These are phyloP conservation scores for Podaxis carcinomalis DNA, from an alignment of 768 basidiomycete species.

Conservation along the genomic window DNA sequence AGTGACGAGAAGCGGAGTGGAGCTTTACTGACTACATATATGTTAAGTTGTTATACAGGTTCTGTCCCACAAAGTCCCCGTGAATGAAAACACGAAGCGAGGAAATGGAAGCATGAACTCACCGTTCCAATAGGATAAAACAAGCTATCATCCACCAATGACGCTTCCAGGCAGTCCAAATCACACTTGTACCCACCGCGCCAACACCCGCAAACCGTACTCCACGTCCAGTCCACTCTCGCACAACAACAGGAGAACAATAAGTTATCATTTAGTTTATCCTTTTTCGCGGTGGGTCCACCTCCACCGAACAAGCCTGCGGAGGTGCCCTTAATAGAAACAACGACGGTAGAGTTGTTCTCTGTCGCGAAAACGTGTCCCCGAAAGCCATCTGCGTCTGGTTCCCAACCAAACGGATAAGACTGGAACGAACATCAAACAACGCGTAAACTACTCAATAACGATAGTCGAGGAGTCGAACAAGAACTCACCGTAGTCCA, in stretches of 20 bases:
- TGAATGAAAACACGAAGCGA: background rate
- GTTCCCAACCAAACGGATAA: slow-evolving; percentile 91
- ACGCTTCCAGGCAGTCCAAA: slow-evolving; percentile 68
- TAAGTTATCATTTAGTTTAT: slow-evolving; percentile 91
- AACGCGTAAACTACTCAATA: background rate
- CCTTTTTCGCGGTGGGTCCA: slow-evolving; percentile 85
- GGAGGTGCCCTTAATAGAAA: slow-evolving; percentile 95
- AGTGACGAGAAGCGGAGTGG: background rate
- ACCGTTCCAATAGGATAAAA: slow-evolving; percentile 92
- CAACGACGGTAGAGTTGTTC: slow-evolving; percentile 79
- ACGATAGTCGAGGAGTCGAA: background rate
- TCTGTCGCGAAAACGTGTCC: slow-evolving; percentile 87
- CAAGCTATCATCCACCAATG: slow-evolving; percentile 73
- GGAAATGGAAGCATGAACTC: slow-evolving; percentile 23
- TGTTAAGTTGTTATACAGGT: slow-evolving; percentile 91
- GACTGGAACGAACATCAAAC: slow-evolving; percentile 33
- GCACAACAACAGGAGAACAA: slow-evolving; percentile 96
- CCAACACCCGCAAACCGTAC: slow-evolving; percentile 89
- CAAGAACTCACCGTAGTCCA: slow-evolving; percentile 54
- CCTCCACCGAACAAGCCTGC: slow-evolving; percentile 67
- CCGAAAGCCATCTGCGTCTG: slow-evolving; percentile 80
- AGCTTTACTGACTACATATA: slow-evolving; percentile 63
- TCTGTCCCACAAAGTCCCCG: slow-evolving; percentile 39
- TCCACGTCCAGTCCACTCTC: slow-evolving; percentile 88
- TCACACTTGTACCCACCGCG: slow-evolving; percentile 78